Conservation (phyloP, 108 stramenopile genomes). For the Fragilaria crotonensis region DNA sequence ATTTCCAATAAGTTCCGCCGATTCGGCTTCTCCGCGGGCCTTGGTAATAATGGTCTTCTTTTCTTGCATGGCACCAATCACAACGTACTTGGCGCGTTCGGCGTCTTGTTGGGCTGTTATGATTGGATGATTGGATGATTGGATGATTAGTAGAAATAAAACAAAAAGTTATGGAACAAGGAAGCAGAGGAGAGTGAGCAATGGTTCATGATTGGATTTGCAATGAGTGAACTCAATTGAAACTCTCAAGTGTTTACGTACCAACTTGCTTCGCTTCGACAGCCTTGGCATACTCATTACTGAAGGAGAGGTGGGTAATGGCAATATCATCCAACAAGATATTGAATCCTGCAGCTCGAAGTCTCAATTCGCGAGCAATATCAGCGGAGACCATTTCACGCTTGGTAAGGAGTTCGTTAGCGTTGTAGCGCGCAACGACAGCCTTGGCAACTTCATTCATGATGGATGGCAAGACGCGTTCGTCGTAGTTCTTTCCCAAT, state of each 20-base stretch:
- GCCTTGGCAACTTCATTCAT: conserved; percentile 99
- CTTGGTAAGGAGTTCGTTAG: conserved; percentile 98
- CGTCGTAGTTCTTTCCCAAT: conserved; percentile 96
- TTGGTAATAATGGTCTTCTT: conserved; percentile 98
- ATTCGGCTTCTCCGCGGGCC: conserved; percentile 98
- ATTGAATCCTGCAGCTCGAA: conserved; percentile 85
- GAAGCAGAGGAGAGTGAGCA: neutral
- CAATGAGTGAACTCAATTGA: neutral
- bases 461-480: conserved; percentile 95
- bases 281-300: conserved; percentile 96
- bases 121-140: neutral
- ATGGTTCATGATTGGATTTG: neutral
- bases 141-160: neutral
- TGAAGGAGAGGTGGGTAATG: conserved; percentile 98
- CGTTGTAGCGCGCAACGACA: conserved; percentile 97
- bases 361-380: conserved; percentile 73
- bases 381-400: conserved; percentile 88
- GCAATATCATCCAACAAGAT: conserved; percentile 94
- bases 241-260: conserved; percentile 20
- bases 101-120: conserved; percentile 95
- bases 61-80: conserved; percentile 95
- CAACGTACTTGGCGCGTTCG: conserved; percentile 97
- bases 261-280: conserved; percentile 99
- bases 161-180: conserved; percentile 1
- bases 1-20: conserved; percentile 94